Evolutionary conservation across 2,329 filamentous ascomycete genomes (phyloP), one percentile per base, ranked within the genome.

Genomic region (Nothopassalora personata): DNA sequence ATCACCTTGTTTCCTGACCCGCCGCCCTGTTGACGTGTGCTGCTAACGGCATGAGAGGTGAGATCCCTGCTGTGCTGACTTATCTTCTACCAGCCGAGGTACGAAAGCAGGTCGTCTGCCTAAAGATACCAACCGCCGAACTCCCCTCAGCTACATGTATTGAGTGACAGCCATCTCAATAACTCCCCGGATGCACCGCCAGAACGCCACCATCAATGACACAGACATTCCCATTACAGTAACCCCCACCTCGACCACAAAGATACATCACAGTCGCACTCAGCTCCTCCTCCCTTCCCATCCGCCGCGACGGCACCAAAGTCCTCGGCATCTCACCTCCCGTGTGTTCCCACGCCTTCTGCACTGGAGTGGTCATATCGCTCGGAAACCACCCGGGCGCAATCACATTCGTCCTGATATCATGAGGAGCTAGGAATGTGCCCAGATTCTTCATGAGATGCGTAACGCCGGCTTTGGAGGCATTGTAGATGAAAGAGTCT

Each of bases 211-310:
- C 78, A 70, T 80, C 78, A 7, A 76, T 74, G 1, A 82, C 68
- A 54, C 80, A 75, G 15, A 81, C 73, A 56, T 73, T 77, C 0
- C 83, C 83, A 68, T 84, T 84, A 53, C 80, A 73, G 69, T 83
- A 85, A 11, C 74, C 75, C 1, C 80, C 80, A 5, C 76, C 77
- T 45, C 77, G 79, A 3, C 78, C 76, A 9, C 81, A 76, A 55
- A 84, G 69, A 60, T 81, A 84, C 39, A 82, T 58, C 1, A 81
- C 73, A 15, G 80, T 71, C 13, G 77, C 80, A 0, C 76, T 76
- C 33, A 83, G 72, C 61, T 83, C 81, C 45, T 80, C 76, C 9
- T 68, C 64, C 7, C 53, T 62, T 2, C 70, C 70, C 70, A 72
- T 71, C 15, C 70, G 58, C 60, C 68, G 64, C 43, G 59, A 46